These are phyloP conservation scores for Tricholoma sp. DNA, from an alignment of 768 basidiomycete species.

Conservation along the genomic window DNA sequence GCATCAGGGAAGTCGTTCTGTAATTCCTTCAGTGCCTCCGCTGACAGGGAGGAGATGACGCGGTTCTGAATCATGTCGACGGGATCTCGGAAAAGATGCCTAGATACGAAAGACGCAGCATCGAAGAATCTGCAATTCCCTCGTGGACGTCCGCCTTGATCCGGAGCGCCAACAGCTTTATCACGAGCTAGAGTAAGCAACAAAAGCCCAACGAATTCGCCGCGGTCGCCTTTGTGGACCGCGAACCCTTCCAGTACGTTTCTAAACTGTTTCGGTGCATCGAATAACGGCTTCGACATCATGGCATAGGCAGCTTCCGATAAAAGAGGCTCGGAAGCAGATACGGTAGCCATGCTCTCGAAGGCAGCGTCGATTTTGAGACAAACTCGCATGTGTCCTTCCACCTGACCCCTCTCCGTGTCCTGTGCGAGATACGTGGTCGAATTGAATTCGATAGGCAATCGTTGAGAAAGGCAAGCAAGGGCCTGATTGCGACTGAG, in stretches of 20 bases:
- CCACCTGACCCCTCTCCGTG: neutral
- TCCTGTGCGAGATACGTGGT: neutral
- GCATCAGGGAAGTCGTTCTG: neutral
- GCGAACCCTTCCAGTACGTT: constrained; percentile 10
- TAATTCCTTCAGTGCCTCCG: neutral
- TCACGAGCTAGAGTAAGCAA: constrained; percentile 20
- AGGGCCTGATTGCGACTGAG: neutral
- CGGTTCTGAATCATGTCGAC: neutral
- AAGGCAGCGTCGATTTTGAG: neutral
- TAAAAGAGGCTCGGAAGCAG: constrained; percentile 22
- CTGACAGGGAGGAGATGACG: neutral
- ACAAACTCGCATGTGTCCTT: neutral
- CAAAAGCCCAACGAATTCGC: constrained; percentile 17
- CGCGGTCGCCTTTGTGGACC: constrained; percentile 17
- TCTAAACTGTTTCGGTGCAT: constrained; percentile 7
- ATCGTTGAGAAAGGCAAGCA: neutral
- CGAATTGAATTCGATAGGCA: neutral
- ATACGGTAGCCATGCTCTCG: constrained; percentile 18
- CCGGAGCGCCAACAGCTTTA: neutral
- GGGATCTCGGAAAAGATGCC: neutral
- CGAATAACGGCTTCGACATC: constrained; percentile 9
- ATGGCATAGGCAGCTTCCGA: constrained; percentile 21
- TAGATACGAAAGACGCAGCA: neutral
- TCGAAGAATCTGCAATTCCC: neutral
- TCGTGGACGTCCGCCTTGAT: neutral